phyloP scores from a whole-genome alignment of 2,329 filamentous ascomycete genomes.

The Rhinocladiella similis region DNA sequence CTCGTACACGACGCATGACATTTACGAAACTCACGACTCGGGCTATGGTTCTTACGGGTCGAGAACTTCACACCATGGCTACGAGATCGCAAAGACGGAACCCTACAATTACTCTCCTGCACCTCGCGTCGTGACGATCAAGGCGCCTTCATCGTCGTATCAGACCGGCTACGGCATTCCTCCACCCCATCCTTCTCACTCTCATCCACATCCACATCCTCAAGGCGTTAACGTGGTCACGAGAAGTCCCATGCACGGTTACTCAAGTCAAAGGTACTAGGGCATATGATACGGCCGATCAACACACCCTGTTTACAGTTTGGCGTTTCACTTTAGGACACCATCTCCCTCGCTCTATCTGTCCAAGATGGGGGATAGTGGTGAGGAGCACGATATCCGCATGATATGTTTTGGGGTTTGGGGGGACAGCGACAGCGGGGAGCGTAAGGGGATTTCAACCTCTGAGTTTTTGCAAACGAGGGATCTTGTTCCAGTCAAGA shows the following conservation, averaged over 20 bases:
- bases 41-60: conserved; percentile 27
- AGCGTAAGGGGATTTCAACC: no score
- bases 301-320: no score
- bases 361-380: no score
- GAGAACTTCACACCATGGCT: conserved; percentile 15
- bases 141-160: conserved; percentile 15
- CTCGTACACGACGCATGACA: conserved; percentile 17
- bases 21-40: conserved; percentile 21
- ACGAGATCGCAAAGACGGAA: conserved; percentile 21
- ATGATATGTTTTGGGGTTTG: no score
- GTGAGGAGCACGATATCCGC: no score
- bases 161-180: conserved; percentile 17
- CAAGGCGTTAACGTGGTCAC: conserved; percentile 19
- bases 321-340: no score
- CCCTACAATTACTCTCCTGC: conserved; percentile 19
- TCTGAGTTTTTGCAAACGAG: no score
- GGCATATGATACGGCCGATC: neutral
- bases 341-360: no score
- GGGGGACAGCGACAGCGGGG: no score
- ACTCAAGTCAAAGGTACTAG: conserved; percentile 17
- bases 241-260: conserved; percentile 15
- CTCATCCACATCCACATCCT: no score
- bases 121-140: conserved; percentile 14
- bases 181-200: neutral
- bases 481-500: conserved; percentile 23